These are phyloP conservation scores for Sparassis latifolia DNA, from an alignment of 1,284 basidiomycete genomes.

Conservation along the genomic window DNA sequence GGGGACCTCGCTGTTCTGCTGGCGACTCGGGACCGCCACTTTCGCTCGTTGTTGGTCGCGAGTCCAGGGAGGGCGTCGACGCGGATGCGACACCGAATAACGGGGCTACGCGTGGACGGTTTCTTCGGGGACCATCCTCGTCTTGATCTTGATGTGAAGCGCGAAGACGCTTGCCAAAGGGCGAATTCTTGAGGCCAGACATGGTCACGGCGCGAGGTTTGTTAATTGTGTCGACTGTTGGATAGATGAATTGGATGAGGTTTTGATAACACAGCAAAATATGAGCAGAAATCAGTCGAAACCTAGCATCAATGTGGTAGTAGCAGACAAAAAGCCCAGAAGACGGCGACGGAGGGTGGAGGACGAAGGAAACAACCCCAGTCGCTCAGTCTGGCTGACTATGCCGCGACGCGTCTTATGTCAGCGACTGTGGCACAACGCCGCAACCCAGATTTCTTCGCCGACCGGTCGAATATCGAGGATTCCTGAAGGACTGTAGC, in stretches of 20 bases:
- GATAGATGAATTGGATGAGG: constrained; percentile 11
- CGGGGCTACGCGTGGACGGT: constrained; percentile 45
- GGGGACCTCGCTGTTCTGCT: constrained; percentile 31
- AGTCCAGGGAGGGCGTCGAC: constrained; percentile 51
- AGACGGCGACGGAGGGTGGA: neutral
- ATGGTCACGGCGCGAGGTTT: constrained; percentile 28
- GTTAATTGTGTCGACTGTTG: constrained; percentile 12
- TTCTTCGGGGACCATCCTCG: constrained; percentile 46
- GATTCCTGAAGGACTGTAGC: too few relatives aligned
- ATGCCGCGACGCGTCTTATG: constrained; percentile 23
- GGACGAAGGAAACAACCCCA: neutral
- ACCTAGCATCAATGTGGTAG: constrained; percentile 21
- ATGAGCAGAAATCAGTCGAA: constrained; percentile 15
- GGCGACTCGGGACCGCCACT: constrained; percentile 51
- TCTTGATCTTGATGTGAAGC: constrained; percentile 52
- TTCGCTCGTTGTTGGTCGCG: constrained; percentile 46
- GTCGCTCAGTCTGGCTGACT: neutral
- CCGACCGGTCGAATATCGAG: too few relatives aligned
- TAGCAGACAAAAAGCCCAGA: constrained; percentile 5
- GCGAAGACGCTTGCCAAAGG: constrained; percentile 71
- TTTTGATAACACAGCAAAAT: constrained; percentile 11
- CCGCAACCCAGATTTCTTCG: neutral
- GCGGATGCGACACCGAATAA: constrained; percentile 41
- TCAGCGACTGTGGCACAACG: constrained; percentile 6
- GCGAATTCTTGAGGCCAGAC: constrained; percentile 74